These are phyloP conservation scores for Leccinum pachyderme DNA, from an alignment of 1,284 basidiomycete genomes.

Conservation along the genomic window DNA sequence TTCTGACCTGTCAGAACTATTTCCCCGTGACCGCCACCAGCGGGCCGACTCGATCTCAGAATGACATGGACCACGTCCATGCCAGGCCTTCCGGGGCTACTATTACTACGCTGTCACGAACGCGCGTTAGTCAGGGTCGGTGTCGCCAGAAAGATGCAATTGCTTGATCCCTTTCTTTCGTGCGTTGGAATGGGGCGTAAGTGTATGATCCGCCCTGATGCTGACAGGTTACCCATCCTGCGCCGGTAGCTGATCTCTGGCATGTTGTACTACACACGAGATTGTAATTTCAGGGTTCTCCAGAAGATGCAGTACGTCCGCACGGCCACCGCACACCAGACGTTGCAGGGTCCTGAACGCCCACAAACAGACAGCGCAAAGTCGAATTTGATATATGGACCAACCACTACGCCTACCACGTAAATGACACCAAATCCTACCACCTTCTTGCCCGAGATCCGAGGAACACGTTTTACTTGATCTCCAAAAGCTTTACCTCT, in stretches of 20 bases:
- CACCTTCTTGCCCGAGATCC: conserved; percentile 6
- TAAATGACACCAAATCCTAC: conserved; percentile 15
- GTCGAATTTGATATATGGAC: conserved; percentile 31
- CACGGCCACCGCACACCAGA: conserved; percentile 26
- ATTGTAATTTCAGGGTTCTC: conserved; percentile 22
- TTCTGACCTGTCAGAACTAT: conserved; percentile 18
- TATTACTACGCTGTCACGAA: background rate
- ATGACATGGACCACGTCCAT: conserved; percentile 13
- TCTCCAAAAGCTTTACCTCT: conserved; percentile 74
- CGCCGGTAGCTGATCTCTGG: background rate
- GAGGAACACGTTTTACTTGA: conserved; percentile 48
- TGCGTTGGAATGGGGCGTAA: background rate
- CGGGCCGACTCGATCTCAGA: background rate
- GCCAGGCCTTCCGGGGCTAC: background rate
- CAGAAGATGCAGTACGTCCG: conserved; percentile 23
- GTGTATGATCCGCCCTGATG: background rate
- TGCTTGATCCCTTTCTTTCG: background rate
- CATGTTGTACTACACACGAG: conserved; percentile 10
- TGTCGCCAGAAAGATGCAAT: conserved; percentile 7
- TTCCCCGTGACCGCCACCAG: conserved; percentile 5
- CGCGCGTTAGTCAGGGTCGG: conserved; percentile 5
- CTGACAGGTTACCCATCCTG: background rate
- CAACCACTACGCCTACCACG: conserved; percentile 19
- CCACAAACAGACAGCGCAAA: conserved; percentile 19
- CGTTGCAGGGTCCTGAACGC: conserved; percentile 22